A percentile compares a stretch with the other conserved stretches of the same genome.
Evolutionary conservation across 1,139 yeast species (phyloP).

Genomic region (Pneumocystis carinii): DNA sequence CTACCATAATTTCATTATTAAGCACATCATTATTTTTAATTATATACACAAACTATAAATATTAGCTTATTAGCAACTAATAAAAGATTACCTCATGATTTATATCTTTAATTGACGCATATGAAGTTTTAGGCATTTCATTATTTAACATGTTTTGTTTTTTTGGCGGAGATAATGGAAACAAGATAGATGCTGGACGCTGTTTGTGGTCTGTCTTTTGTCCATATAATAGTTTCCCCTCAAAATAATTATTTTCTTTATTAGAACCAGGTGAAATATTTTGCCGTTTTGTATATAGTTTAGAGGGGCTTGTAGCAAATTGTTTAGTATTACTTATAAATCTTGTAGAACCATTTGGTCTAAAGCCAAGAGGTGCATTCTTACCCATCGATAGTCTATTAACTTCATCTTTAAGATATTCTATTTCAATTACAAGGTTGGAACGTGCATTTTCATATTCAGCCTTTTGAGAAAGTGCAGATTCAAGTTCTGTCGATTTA

Average conservation of each 20-base stretch:
- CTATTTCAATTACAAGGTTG: slow-evolving; percentile 32
- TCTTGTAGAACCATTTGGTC: neutral
- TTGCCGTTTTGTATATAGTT: neutral
- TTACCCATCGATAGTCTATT: slow-evolving; percentile 15
- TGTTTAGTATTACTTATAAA: neutral
- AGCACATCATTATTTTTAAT: slow-evolving; percentile 67
- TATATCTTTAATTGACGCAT: slow-evolving; percentile 11
- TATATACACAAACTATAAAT: slow-evolving; percentile 26
- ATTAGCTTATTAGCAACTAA: slow-evolving; percentile 12
- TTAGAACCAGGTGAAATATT: neutral
- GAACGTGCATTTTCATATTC: slow-evolving; percentile 21
- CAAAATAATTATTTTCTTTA: neutral
- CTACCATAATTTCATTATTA: slow-evolving; percentile 76
- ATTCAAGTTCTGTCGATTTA: slow-evolving; percentile 52
- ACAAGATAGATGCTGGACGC: slow-evolving; percentile 24
- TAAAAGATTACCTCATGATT: slow-evolving; percentile 15
- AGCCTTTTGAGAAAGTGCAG: slow-evolving; percentile 30
- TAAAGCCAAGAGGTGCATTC: slow-evolving; percentile 20
- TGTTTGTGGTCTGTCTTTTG: slow-evolving; percentile 20
- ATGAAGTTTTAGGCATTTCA: slow-evolving; percentile 16
- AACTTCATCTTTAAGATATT: slow-evolving; percentile 17
- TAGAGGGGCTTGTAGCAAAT: neutral
- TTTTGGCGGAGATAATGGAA: slow-evolving; percentile 6
- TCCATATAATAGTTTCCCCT: neutral
- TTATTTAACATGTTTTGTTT: slow-evolving; percentile 11